Evolutionary conservation across 148 eudicot species (phyloP).

Genomic region (Nepenthes mirabilis): DNA sequence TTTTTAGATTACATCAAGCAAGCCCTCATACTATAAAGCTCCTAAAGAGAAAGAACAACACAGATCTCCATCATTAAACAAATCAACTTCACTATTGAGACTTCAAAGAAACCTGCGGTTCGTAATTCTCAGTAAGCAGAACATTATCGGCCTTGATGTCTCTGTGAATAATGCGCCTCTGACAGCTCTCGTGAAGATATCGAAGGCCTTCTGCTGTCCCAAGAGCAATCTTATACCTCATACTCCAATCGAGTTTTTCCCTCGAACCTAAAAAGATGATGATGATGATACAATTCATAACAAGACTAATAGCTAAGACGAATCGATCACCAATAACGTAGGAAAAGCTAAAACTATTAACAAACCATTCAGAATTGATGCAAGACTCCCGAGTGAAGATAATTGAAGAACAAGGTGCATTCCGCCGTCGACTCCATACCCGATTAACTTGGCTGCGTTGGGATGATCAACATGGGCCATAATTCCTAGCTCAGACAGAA

Average conservation of each 20-base stretch:
- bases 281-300: not conserved
- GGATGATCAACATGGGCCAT: constrained; percentile 80
- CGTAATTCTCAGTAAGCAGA: constrained; percentile 65
- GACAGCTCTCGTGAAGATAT: constrained; percentile 82
- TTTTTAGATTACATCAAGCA: not conserved
- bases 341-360: not conserved
- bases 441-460: constrained; percentile 68
- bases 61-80: not conserved
- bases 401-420: constrained; percentile 53
- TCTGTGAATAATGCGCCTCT: constrained; percentile 80
- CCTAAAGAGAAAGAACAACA: not conserved
- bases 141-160: constrained; percentile 89
- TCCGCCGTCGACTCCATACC: constrained; percentile 76
- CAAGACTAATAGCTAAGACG: not conserved
- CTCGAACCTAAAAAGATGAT: constrained; percentile 24
- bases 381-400: constrained; percentile 71
- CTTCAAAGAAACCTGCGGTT: constrained; percentile 48
- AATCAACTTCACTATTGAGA: constrained; percentile 5
- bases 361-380: constrained; percentile 60
- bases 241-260: constrained; percentile 49
- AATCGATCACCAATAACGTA: not conserved
- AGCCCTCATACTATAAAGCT: not conserved
- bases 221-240: constrained; percentile 56
- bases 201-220: constrained; percentile 75
- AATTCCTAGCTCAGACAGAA: constrained; percentile 69